Conservation (phyloP, 805 yeast genomes). For the Cyberlindnera bimundalis region DNA sequence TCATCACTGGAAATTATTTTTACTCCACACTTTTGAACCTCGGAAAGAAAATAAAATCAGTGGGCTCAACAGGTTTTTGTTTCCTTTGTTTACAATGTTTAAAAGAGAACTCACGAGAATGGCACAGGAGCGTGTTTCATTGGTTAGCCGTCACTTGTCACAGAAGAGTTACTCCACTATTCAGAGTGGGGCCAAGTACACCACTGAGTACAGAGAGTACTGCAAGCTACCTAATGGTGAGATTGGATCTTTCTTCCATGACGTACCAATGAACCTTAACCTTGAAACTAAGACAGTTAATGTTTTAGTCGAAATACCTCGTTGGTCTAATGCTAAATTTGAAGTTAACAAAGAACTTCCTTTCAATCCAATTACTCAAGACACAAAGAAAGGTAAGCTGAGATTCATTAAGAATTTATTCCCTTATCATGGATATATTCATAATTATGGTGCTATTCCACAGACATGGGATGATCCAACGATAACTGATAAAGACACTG, state of each 20-base stretch:
- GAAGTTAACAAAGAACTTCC: slow-evolving; percentile 84
- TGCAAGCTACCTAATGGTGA: slow-evolving; percentile 39
- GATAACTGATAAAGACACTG: slow-evolving; percentile 60
- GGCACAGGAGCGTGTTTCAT: slow-evolving; percentile 7
- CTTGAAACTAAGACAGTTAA: slow-evolving; percentile 83
- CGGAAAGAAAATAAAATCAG: too few species aligned
- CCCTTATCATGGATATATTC: slow-evolving; percentile 98
- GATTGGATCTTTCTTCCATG: slow-evolving; percentile 75
- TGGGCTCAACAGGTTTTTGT: too few species aligned
- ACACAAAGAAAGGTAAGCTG: slow-evolving; percentile 94
- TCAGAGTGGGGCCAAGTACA: slow-evolving; percentile 37
- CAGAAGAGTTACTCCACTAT: slow-evolving; percentile 27
- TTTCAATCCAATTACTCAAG: slow-evolving; percentile 94
- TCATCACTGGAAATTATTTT: not conserved
- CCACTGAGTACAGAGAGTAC: slow-evolving; percentile 42
- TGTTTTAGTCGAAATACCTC: slow-evolving; percentile 96
- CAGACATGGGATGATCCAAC: slow-evolving; percentile 55
- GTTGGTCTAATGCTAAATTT: slow-evolving; percentile 97
- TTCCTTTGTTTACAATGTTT: not conserved
- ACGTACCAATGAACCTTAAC: slow-evolving; percentile 88
- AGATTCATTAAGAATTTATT: slow-evolving; percentile 96
- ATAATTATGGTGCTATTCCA: slow-evolving; percentile 98
- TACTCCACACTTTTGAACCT: slow-evolving; percentile 1
- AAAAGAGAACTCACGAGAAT: slow-evolving; percentile 1
- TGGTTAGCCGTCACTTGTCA: slow-evolving; percentile 1